These are phyloP conservation scores for Salix exigua DNA, from an alignment of 345 rosid species.

Conservation along the genomic window DNA sequence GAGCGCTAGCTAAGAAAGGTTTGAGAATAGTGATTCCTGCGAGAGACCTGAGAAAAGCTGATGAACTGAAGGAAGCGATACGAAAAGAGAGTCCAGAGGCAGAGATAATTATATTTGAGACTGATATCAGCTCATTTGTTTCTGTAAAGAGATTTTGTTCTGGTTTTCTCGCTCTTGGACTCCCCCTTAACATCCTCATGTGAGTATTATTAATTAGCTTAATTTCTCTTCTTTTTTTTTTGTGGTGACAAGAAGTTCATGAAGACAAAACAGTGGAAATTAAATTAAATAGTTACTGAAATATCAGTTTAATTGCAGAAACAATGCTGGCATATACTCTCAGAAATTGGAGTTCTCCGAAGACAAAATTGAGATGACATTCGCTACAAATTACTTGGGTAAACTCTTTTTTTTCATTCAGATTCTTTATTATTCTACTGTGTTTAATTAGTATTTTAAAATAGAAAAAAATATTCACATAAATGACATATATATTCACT, in stretches of 20 bases:
- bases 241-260: background rate
- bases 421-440: background rate
- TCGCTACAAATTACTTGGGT: constrained; percentile 91
- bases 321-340: constrained; percentile 86
- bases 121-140: constrained; percentile 77
- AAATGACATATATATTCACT: too few species aligned
- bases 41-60: constrained; percentile 74
- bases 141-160: constrained; percentile 68
- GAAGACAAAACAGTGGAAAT: background rate
- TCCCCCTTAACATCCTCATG: constrained; percentile 88
- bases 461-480: too few species aligned
- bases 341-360: constrained; percentile 84
- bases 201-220: constrained; percentile 24
- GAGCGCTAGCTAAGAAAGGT: constrained; percentile 79
- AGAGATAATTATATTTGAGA: constrained; percentile 51
- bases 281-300: background rate
- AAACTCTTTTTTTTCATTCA: background rate
- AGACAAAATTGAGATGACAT: constrained; percentile 91
- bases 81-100: constrained; percentile 56
- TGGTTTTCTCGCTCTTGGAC: constrained; percentile 57
- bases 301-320: constrained; percentile 42
- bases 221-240: background rate
- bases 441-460: too few species aligned
- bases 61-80: constrained; percentile 50
- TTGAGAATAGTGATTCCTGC: constrained; percentile 77